Conservation (phyloP, 2,329 filamentous ascomycete species). For the Dichotomopilus funicola region DNA sequence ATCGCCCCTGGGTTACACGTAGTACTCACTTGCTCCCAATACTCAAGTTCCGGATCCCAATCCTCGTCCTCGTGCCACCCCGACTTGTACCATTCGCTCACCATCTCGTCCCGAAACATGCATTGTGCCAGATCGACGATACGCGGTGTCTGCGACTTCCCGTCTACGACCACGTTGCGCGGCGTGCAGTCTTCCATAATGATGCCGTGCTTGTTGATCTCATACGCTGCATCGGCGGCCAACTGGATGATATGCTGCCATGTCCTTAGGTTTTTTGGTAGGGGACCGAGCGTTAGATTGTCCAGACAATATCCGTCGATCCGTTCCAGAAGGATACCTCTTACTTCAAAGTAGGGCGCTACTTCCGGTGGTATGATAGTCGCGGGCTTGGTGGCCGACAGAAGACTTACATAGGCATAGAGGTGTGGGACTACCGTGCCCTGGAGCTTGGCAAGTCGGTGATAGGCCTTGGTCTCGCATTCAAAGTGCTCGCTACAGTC, state of each 20-base stretch:
- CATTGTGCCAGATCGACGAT: slow-evolving; percentile 10
- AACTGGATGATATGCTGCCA: slow-evolving; percentile 8
- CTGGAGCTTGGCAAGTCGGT: slow-evolving; percentile 3
- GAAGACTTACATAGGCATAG: background rate
- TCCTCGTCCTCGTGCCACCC: slow-evolving; percentile 7
- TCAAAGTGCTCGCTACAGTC: slow-evolving; percentile 7
- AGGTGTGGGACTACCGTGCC: slow-evolving; percentile 1
- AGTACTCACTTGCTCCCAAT: slow-evolving; percentile 3
- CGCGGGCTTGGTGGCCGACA: background rate
- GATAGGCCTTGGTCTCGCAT: slow-evolving; percentile 10
- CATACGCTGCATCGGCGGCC: slow-evolving; percentile 2
- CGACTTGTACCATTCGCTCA: background rate
- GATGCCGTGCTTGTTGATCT: slow-evolving; percentile 8
- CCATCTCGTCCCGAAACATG: slow-evolving; percentile 4
- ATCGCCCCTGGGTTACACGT: slow-evolving; percentile 1
- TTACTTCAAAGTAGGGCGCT: slow-evolving; percentile 7
- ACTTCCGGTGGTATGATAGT: background rate
- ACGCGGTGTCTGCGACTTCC: slow-evolving; percentile 5
- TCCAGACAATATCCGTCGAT: slow-evolving; percentile 8
- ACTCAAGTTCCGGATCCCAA: slow-evolving; percentile 12
- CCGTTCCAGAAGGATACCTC: slow-evolving; percentile 6
- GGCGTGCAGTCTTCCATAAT: slow-evolving; percentile 7
- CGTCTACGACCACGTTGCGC: slow-evolving; percentile 9
- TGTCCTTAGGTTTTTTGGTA: slow-evolving; percentile 2
- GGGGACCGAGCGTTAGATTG: background rate